These are phyloP conservation scores for Xylaria sp. DNA, from an alignment of 2,329 filamentous ascomycete species.

Conservation along the genomic window DNA sequence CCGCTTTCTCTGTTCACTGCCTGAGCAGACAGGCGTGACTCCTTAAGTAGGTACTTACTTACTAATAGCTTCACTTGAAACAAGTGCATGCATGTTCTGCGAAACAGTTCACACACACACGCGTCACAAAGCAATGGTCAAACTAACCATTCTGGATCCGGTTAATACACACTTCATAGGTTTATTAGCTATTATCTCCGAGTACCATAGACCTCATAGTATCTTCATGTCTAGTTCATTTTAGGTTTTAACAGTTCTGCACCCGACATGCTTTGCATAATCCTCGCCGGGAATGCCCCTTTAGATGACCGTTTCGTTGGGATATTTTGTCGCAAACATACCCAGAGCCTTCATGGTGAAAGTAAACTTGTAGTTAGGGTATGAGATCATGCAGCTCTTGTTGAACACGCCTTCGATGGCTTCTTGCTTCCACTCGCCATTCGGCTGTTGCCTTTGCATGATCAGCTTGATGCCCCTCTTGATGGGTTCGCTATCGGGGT, in stretches of 20 bases:
- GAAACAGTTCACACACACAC: no score
- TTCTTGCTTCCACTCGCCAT: constrained; percentile 96
- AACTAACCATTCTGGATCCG: neutral
- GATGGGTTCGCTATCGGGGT: constrained; percentile 78
- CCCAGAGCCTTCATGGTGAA: constrained; percentile 95
- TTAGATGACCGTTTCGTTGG: constrained; percentile 67
- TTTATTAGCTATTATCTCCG: constrained; percentile 14
- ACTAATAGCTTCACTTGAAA: no score
- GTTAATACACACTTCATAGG: neutral
- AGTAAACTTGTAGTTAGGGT: constrained; percentile 98
- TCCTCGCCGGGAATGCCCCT: no score
- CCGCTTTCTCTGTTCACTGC: no score
- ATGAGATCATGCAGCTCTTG: constrained; percentile 99
- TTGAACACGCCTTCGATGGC: constrained; percentile 99
- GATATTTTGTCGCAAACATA: constrained; percentile 82
- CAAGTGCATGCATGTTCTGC: no score
- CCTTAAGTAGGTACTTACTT: no score
- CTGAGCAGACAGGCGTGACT: no score
- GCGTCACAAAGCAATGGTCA: neutral
- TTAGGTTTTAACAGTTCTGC: neutral
- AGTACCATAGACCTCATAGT: neutral
- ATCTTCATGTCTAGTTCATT: constrained; percentile 1
- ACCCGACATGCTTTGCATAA: neutral
- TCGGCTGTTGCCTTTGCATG: constrained; percentile 84
- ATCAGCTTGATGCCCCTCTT: constrained; percentile 81